Conservation (phyloP, 1,284 basidiomycete genomes). For the Cryptococcus sp. region DNA sequence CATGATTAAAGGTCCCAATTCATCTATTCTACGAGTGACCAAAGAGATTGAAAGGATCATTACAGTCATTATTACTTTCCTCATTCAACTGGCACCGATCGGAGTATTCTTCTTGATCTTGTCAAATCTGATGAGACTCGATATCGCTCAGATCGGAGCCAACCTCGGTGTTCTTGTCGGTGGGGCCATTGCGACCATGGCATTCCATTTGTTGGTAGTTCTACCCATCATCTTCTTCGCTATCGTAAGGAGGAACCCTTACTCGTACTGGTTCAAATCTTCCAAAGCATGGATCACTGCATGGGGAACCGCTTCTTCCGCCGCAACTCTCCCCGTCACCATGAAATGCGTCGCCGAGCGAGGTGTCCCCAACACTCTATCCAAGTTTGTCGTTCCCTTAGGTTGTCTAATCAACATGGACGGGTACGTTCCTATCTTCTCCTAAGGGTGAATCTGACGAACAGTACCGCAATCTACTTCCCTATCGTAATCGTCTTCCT, state of each 20-base stretch:
- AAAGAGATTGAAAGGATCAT: constrained; percentile 2
- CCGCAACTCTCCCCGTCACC: constrained; percentile 3
- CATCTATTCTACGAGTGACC: background rate
- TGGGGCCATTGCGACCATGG: background rate
- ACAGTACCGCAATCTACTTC: constrained; percentile 6
- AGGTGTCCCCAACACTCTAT: background rate
- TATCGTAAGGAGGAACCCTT: background rate
- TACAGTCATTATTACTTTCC: constrained; percentile 1
- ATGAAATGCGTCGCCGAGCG: constrained; percentile 2
- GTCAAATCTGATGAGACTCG: constrained; percentile 2
- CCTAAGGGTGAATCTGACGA: background rate
- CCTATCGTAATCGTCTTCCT: constrained; percentile 5
- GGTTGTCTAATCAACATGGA: constrained; percentile 7
- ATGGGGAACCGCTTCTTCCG: constrained; percentile 4
- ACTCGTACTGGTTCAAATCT: background rate
- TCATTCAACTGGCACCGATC: constrained; percentile 1
- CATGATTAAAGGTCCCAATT: background rate
- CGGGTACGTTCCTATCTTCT: constrained; percentile 1
- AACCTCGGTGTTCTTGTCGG: constrained; percentile 3
- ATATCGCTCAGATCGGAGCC: background rate
- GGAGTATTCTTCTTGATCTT: constrained; percentile 4
- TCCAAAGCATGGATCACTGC: constrained; percentile 2
- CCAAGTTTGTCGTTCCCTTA: constrained; percentile 2
- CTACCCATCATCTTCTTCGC: background rate
- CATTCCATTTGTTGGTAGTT: background rate